Conservation (phyloP, 2,329 filamentous ascomycete genomes). For the Fusarium austroafricanum region DNA sequence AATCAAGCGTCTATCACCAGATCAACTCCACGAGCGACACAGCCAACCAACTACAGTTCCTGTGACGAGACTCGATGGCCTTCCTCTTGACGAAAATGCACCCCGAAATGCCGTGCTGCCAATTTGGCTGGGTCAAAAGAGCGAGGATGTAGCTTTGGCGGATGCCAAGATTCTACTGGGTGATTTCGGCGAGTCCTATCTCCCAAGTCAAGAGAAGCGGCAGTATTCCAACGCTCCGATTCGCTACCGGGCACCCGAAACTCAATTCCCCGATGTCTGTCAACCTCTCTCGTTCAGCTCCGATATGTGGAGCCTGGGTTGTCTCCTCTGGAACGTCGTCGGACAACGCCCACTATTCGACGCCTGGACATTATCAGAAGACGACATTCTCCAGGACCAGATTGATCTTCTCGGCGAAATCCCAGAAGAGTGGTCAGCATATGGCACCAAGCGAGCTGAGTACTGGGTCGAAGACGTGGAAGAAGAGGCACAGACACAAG, state of each 20-base stretch:
- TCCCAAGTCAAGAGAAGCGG: conserved; percentile 25
- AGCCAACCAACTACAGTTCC: conserved; percentile 29
- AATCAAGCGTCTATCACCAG: conserved; percentile 22
- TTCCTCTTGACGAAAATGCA: conserved; percentile 34
- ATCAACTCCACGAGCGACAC: conserved; percentile 35
- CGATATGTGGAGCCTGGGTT: conserved; percentile 41
- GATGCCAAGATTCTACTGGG: conserved; percentile 38
- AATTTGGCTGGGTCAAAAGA: conserved; percentile 38
- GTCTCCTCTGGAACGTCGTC: conserved; percentile 38
- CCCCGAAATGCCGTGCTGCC: conserved; percentile 35
- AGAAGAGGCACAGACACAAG: conserved; percentile 8
- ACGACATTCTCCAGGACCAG: conserved; percentile 36
- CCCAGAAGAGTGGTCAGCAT: conserved; percentile 35
- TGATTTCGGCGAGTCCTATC: conserved; percentile 40
- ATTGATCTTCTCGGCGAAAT: conserved; percentile 37
- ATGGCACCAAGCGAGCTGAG: conserved; percentile 23
- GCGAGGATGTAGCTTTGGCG: conserved; percentile 28
- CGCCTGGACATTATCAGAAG: conserved; percentile 34
- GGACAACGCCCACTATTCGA: conserved; percentile 39
- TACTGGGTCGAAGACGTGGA: conserved; percentile 31
- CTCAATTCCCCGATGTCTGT: conserved; percentile 34
- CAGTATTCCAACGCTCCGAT: conserved; percentile 39
- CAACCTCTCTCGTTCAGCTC: conserved; percentile 35
- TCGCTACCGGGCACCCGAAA: conserved; percentile 36
- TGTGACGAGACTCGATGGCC: conserved; percentile 37